These are phyloP conservation scores for Caryocar brasiliense DNA, from an alignment of 441 rosid species.

Conservation along the genomic window DNA sequence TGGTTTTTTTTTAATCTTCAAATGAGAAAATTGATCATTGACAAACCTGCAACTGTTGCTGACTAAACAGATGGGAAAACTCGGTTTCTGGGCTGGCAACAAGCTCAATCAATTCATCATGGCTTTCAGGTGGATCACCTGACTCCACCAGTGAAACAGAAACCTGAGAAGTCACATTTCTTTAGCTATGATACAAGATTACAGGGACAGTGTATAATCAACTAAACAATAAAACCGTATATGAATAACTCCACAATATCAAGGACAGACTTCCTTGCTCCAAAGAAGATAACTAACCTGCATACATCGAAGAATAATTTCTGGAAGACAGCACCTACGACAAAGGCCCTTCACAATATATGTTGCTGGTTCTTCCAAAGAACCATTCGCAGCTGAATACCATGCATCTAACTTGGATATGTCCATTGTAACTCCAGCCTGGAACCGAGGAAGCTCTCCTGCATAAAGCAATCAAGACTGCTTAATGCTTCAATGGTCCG, in stretches of 20 bases:
- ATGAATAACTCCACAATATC: not conserved
- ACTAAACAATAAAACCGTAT: too few relatives aligned
- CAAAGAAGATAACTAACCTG: constrained; percentile 42
- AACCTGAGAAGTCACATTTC: constrained; percentile 36
- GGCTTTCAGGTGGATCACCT: constrained; percentile 59
- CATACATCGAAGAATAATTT: constrained; percentile 79
- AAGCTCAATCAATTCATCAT: constrained; percentile 74
- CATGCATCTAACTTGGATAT: constrained; percentile 93
- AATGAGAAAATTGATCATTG: not conserved
- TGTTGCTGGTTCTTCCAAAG: constrained; percentile 66
- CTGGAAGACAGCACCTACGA: constrained; percentile 92
- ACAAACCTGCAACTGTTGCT: constrained; percentile 78
- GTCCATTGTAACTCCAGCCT: constrained; percentile 85
- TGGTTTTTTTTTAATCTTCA: not conserved
- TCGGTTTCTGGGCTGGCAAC: constrained; percentile 65
- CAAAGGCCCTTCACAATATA: constrained; percentile 80
- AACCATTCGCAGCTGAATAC: constrained; percentile 71
- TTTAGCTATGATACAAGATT: too few relatives aligned
- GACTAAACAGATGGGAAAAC: constrained; percentile 72
- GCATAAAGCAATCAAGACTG: too few relatives aligned
- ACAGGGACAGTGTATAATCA: too few relatives aligned
- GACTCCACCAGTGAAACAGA: constrained; percentile 63
- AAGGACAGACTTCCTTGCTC: not conserved
- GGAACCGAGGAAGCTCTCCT: constrained; percentile 95
- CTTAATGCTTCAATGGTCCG: not conserved